Evolutionary conservation across 169 alveolate species (phyloP).

Genomic region (Plasmodium fragile): DNA sequence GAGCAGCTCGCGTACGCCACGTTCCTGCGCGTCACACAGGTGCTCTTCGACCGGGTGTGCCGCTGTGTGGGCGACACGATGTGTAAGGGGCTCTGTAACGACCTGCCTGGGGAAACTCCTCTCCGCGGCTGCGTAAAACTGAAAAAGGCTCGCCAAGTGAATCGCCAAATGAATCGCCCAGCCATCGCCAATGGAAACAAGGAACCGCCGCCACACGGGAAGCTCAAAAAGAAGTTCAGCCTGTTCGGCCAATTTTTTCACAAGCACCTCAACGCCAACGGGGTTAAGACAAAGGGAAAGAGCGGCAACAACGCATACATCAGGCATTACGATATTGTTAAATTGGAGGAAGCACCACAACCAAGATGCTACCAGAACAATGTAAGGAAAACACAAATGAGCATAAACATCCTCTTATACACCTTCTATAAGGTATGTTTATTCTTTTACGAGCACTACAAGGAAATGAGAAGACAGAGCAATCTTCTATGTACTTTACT

Average conservation of each 20-base stretch:
- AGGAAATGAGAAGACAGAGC: constrained; percentile 20
- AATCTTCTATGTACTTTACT: constrained; percentile 22
- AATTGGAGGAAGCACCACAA: background rate
- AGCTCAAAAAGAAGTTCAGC: constrained; percentile 33
- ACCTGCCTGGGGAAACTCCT: background rate
- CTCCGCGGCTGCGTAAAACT: background rate
- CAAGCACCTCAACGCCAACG: background rate
- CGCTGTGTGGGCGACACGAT: background rate
- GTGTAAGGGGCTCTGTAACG: background rate
- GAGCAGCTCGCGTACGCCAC: background rate
- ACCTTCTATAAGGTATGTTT: constrained; percentile 45
- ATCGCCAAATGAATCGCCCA: background rate
- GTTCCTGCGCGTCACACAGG: constrained; percentile 17
- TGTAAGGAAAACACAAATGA: background rate
- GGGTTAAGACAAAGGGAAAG: background rate
- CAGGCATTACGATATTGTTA: background rate
- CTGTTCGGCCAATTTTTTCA: constrained; percentile 17
- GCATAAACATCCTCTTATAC: constrained; percentile 31
- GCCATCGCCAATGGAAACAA: background rate
- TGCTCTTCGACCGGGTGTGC: background rate
- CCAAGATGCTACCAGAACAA: background rate
- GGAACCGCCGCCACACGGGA: background rate
- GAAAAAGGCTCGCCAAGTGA: background rate
- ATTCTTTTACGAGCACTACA: constrained; percentile 23
- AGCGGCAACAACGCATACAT: background rate